phyloP scores from a whole-genome alignment of 2,329 filamentous ascomycete genomes.

The Pseudogymnoascus sp. region DNA sequence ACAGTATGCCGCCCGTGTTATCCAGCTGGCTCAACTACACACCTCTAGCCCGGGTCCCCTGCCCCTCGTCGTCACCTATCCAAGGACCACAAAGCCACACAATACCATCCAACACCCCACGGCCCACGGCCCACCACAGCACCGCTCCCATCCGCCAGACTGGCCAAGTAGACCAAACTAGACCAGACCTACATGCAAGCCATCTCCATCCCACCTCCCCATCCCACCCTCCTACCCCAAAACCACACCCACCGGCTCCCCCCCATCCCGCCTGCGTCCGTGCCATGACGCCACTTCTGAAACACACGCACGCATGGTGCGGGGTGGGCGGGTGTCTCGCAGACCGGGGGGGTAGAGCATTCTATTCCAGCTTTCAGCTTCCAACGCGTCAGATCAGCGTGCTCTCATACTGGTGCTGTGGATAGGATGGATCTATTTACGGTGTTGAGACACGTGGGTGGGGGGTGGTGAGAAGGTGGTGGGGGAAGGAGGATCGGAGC shows the following conservation, averaged over 20 bases:
- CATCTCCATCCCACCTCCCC: not conserved
- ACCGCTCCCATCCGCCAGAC: not conserved
- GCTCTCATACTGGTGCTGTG: not conserved
- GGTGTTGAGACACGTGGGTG: not conserved
- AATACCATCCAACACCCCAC: no score
- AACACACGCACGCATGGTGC: not conserved
- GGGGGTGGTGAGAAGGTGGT: not conserved
- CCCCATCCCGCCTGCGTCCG: not conserved
- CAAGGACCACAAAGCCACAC: not conserved
- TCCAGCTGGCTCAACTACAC: not conserved
- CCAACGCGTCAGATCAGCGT: not conserved
- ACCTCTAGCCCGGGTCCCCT: not conserved
- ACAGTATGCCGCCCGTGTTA: not conserved
- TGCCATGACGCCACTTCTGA: constrained; percentile 6
- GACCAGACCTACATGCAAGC: not conserved
- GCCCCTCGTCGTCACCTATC: not conserved
- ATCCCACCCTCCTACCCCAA: not conserved
- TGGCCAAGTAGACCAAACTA: not conserved
- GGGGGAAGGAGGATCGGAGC: not conserved
- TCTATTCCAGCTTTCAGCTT: not conserved
- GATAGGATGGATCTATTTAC: not conserved
- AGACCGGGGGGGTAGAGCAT: not conserved
- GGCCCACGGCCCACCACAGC: not conserved
- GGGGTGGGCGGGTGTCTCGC: constrained; percentile 1
- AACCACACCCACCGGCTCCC: not conserved